Evolutionary conservation across 1,139 yeast genomes (phyloP), one percentile per base, ranked within the genome.

Genomic region (Zygosaccharomyces sapae): DNA sequence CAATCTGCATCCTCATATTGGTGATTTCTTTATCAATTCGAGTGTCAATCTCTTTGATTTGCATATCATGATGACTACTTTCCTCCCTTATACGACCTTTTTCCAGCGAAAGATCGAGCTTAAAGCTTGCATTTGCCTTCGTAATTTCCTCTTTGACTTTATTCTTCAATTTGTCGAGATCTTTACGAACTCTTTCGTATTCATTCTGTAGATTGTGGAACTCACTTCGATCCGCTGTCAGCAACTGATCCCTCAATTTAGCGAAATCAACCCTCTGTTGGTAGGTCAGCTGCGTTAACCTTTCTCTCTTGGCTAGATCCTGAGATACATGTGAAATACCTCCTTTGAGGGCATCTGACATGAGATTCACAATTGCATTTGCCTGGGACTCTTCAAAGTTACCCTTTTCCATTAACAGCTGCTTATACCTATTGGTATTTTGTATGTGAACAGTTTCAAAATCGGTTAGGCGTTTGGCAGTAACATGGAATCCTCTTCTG

Each of bases 181-280:
- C 96, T 30, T 89, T 83, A 45, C 86, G 76, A 35, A 92, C 73
- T 44, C 89, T 77, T 58, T 92, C 97, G 61, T 88, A 94, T 62
- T 92, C 97, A 58, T 86, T 86, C 59, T 84, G 83, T 51, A 92
- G 76, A 44, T 81, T 78, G 47, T 86, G 83, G 59, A 87, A 85
- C 59, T 92, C 97, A 10, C 89, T 77, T 63, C 84, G 82, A 69
- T 92, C 98, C 70, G 87, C 79, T 40, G 90, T 83, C 61, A 86
- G 90, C 46, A 90, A 74, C 66, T 90, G 97, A 33, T 95, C 95
- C 64, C 89, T 85, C 51, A 90, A 76, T 64, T 90, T 90, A 39
- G 96, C 95, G 74, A 92, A 92, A 66, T 90, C 97, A 29, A 92
- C 97, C 61, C 92, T 87, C 61, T 92, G 98, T 63, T 90, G 96